A percentile compares a stretch with the other conserved stretches of the same genome.
Conservation (phyloP, 2,329 filamentous ascomycete species). For the Verticillium nubilum region DNA sequence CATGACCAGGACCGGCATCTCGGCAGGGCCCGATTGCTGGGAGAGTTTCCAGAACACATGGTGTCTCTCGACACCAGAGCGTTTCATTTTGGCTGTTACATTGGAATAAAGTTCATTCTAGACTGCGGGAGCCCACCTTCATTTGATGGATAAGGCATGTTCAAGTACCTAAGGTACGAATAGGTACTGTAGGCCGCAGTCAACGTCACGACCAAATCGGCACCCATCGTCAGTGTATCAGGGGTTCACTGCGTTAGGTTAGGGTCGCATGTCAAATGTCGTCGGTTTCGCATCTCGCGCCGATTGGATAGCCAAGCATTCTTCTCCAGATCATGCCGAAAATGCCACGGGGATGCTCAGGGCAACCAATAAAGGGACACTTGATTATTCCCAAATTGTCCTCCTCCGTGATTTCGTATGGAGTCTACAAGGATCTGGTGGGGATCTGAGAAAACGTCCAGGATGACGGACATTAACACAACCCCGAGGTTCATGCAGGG, state of each 20-base stretch:
- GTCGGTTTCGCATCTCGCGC: neutral
- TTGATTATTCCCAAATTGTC: neutral
- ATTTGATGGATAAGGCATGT: too few species aligned
- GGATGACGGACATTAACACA: neutral
- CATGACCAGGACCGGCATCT: neutral
- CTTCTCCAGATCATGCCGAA: neutral
- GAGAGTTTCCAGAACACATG: neutral
- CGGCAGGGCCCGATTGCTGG: neutral
- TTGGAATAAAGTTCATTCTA: too few species aligned
- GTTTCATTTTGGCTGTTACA: neutral
- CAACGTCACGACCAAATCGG: neutral
- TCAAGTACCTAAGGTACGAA: too few species aligned
- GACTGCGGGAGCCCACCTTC: too few species aligned
- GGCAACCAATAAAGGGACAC: neutral
- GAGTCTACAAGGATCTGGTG: neutral
- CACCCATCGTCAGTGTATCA: neutral
- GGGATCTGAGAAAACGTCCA: neutral
- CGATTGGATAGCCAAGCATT: neutral
- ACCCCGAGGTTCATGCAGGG: neutral
- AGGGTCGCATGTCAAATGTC: neutral
- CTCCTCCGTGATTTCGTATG: neutral
- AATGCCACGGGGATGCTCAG: neutral
- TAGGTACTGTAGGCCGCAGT: neutral
- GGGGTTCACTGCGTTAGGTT: neutral
- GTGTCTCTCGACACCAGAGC: neutral